phyloP scores from a whole-genome alignment of 805 yeast genomes.

The Phaffomyces antillensis region DNA sequence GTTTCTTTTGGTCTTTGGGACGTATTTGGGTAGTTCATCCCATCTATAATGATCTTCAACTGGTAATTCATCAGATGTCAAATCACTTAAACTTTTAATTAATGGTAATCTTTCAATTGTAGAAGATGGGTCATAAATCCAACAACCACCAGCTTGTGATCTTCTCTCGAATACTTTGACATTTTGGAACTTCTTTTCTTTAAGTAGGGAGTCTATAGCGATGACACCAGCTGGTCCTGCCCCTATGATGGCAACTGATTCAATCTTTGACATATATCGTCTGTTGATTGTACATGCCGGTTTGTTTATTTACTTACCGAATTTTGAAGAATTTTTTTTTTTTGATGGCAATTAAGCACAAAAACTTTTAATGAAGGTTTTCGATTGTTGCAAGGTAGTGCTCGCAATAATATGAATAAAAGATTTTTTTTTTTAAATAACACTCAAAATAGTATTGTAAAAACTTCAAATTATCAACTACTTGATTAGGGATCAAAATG shows the following conservation, averaged over 20 bases:
- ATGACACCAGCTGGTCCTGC: constrained; percentile 42
- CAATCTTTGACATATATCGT: not conserved
- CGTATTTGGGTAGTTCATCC: not conserved
- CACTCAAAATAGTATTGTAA: too few species aligned
- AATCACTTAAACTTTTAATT: not conserved
- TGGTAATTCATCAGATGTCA: not conserved
- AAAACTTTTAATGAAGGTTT: too few species aligned
- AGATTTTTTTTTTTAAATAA: too few species aligned
- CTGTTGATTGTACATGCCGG: too few species aligned
- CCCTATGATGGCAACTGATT: constrained; percentile 35
- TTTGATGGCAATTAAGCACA: too few species aligned
- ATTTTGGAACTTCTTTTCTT: constrained; percentile 26
- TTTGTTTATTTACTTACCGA: too few species aligned
- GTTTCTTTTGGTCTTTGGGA: not conserved
- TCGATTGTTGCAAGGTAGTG: too few species aligned
- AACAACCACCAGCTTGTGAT: constrained; percentile 33
- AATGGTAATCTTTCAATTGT: constrained; percentile 1
- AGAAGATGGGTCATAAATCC: constrained; percentile 27
- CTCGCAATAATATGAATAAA: too few species aligned
- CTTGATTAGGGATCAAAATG: too few species aligned
- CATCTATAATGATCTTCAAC: not conserved
- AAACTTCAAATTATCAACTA: too few species aligned
- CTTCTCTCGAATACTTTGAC: constrained; percentile 35
- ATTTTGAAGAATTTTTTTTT: too few species aligned
- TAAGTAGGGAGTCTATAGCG: constrained; percentile 26